These are phyloP conservation scores for Daldinia childiae DNA, from an alignment of 495 filamentous ascomycete genomes.

Conservation along the genomic window DNA sequence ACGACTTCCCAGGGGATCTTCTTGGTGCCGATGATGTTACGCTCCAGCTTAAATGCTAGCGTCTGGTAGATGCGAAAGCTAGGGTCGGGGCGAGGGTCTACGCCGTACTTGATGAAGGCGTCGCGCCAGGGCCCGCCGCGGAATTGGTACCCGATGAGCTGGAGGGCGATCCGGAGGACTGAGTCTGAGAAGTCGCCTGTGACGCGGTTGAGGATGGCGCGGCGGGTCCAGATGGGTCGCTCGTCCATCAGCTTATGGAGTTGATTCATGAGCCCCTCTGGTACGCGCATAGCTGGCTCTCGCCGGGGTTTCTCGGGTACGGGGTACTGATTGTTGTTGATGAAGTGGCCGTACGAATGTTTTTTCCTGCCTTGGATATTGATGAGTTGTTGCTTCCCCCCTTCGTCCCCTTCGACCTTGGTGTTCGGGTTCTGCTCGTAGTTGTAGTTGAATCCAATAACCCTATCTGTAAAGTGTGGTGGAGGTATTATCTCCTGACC, in stretches of 20 bases:
- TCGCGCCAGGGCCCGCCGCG: slow-evolving; percentile 90
- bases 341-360: slow-evolving; percentile 68
- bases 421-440: slow-evolving; percentile 64
- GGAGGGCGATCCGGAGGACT: slow-evolving; percentile 69
- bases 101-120: slow-evolving; percentile 80
- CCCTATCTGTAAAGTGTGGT: slow-evolving; percentile 73
- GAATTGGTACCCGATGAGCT: slow-evolving; percentile 89
- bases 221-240: slow-evolving; percentile 87
- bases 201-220: slow-evolving; percentile 76
- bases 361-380: slow-evolving; percentile 53
- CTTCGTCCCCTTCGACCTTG: slow-evolving; percentile 49
- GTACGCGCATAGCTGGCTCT: slow-evolving; percentile 60
- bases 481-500: slow-evolving; percentile 81
- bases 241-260: slow-evolving; percentile 69
- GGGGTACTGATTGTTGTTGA: slow-evolving; percentile 63
- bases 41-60: slow-evolving; percentile 74
- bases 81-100: slow-evolving; percentile 82
- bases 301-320: slow-evolving; percentile 50
- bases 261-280: slow-evolving; percentile 62
- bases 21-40: slow-evolving; percentile 53
- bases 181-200: slow-evolving; percentile 55
- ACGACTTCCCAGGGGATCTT: slow-evolving; percentile 58
- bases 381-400: slow-evolving; percentile 27
- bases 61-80: slow-evolving; percentile 86
- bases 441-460: slow-evolving; percentile 74